Percentiles rank a stretch among this genome's conserved stretches.
phyloP scores from a whole-genome alignment of 441 rosid species.

The Bocquillonia castaneifolia region DNA sequence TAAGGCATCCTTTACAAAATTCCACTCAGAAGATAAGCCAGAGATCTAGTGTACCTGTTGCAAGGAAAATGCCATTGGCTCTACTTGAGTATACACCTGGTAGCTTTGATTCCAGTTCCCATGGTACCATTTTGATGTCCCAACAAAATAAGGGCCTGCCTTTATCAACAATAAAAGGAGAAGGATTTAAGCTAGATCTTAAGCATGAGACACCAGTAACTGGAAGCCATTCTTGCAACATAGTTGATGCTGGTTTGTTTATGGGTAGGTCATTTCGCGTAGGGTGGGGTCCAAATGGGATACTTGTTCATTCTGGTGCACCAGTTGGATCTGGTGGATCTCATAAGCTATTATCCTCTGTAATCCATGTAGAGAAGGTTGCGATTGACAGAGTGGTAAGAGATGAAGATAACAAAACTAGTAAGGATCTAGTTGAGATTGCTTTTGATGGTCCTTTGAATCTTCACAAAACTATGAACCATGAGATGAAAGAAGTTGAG shows the following conservation, averaged over 20 bases:
- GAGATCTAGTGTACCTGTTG: conserved; percentile 43
- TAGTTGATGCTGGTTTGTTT: conserved; percentile 92
- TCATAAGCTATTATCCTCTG: conserved; percentile 56
- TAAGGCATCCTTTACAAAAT: conserved; percentile 43
- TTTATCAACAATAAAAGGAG: conserved; percentile 41
- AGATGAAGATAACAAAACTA: conserved; percentile 60
- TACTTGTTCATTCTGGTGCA: conserved; percentile 78
- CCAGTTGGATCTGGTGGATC: conserved; percentile 51
- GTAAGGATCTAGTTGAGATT: conserved; percentile 62
- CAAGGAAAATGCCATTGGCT: conserved; percentile 68
- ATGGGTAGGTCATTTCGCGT: conserved; percentile 98
- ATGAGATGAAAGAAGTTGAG: conserved; percentile 53
- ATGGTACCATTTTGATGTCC: conserved; percentile 65
- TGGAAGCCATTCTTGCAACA: conserved; percentile 62
- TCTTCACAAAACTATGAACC: conserved; percentile 62
- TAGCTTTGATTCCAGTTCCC: conserved; percentile 43
- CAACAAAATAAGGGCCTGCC: conserved; percentile 67
- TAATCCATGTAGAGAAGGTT: conserved; percentile 70
- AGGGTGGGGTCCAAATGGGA: conserved; percentile 97
- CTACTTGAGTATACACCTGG: conserved; percentile 75
- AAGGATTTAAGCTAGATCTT: conserved; percentile 76
- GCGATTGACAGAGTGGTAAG: conserved; percentile 78
- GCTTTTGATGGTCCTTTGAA: conserved; percentile 72
- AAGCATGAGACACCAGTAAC: conserved; percentile 59
- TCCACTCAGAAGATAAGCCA: conserved; percentile 42